These are phyloP conservation scores for Jatropha podagrica DNA, from an alignment of 441 rosid species.

Conservation along the genomic window DNA sequence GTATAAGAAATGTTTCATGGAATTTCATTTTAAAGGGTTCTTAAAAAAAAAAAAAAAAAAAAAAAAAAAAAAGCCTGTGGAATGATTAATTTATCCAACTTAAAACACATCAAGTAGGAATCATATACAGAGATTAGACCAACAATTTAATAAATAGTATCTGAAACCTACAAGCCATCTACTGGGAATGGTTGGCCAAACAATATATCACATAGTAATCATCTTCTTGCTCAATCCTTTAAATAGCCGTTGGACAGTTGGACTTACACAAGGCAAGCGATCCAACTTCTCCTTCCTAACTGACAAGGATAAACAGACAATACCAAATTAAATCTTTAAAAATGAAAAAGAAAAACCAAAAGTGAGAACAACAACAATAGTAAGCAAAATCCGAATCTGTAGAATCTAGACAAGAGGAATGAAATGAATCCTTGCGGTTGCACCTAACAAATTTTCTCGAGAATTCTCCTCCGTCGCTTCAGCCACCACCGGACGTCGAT, in stretches of 20 bases:
- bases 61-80: neutral
- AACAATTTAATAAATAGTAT: too few species aligned
- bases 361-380: too few species aligned
- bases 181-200: neutral
- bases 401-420: neutral
- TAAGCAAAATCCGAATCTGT: neutral
- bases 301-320: neutral
- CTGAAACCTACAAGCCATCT: neutral
- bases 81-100: neutral
- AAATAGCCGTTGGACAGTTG: neutral
- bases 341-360: neutral
- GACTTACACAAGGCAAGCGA: neutral
- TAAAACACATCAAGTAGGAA: neutral
- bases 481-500: neutral
- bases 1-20: neutral
- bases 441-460: conserved; percentile 27
- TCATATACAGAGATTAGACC: neutral
- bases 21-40: neutral
- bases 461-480: conserved; percentile 25
- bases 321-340: neutral
- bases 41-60: neutral
- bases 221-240: neutral
- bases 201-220: neutral
- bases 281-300: neutral
- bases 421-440: conserved; percentile 1